A percentile compares a stretch with the other conserved stretches of the same genome.
These are phyloP conservation scores for Daedalea quercina DNA, from an alignment of 768 basidiomycete genomes.

Conservation along the genomic window DNA sequence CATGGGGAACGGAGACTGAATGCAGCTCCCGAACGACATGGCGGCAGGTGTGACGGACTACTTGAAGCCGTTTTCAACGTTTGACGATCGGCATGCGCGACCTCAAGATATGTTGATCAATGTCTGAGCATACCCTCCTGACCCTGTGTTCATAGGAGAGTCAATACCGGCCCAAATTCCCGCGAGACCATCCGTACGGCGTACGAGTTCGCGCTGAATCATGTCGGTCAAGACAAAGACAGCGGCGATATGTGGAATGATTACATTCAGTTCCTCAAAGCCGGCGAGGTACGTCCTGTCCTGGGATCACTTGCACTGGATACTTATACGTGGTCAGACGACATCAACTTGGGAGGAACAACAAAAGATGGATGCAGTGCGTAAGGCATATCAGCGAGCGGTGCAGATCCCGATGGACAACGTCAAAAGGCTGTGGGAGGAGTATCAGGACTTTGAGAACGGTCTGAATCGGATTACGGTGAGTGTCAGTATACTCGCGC, in stretches of 20 bases:
- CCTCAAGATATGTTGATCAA: no score
- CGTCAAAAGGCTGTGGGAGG: slow-evolving; percentile 89
- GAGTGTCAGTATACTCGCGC: slow-evolving; percentile 11
- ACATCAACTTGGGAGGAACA: slow-evolving; percentile 92
- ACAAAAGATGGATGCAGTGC: slow-evolving; percentile 89
- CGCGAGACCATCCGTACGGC: slow-evolving; percentile 80
- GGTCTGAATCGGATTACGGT: slow-evolving; percentile 83
- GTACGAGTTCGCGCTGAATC: slow-evolving; percentile 87
- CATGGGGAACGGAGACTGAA: no score
- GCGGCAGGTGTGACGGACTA: no score
- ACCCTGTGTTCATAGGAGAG: slow-evolving; percentile 38
- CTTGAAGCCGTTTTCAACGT: no score
- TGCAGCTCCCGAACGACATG: no score
- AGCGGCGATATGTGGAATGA: slow-evolving; percentile 91
- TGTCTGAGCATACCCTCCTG: slow-evolving; percentile 8
- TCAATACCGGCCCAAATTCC: slow-evolving; percentile 58
- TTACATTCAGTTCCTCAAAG: slow-evolving; percentile 84
- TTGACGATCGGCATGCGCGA: neutral
- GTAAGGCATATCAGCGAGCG: slow-evolving; percentile 89
- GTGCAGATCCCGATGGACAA: slow-evolving; percentile 93
- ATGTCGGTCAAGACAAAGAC: slow-evolving; percentile 89
- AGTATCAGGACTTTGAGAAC: slow-evolving; percentile 89
- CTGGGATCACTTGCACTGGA: neutral
- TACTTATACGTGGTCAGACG: slow-evolving; percentile 25
- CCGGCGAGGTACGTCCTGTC: slow-evolving; percentile 55